A percentile compares a stretch with the other conserved stretches of the same genome.
Evolutionary conservation across 2,329 filamentous ascomycete genomes (phyloP).

Genomic region (Calonectria honghensis): DNA sequence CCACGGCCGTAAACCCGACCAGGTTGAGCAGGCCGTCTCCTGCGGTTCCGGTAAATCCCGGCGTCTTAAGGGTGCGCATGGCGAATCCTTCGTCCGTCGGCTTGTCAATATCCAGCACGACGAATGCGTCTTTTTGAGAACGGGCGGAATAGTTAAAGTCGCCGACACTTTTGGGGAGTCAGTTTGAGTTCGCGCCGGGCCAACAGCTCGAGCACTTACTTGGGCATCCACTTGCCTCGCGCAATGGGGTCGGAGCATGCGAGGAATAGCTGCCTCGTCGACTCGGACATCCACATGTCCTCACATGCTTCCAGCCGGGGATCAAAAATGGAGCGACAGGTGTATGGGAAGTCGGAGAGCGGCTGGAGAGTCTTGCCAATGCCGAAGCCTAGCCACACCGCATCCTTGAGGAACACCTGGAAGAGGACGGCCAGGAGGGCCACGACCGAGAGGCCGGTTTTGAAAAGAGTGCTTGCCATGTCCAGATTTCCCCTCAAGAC

Average conservation of each 20-base stretch:
- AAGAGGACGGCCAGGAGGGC: slow-evolving; percentile 47
- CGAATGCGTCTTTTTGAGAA: slow-evolving; percentile 56
- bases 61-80: slow-evolving; percentile 51
- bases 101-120: slow-evolving; percentile 59
- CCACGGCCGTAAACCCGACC: slow-evolving; percentile 56
- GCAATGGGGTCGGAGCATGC: slow-evolving; percentile 49
- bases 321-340: slow-evolving; percentile 49
- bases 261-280: slow-evolving; percentile 51
- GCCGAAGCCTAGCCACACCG: slow-evolving; percentile 50
- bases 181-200: neutral
- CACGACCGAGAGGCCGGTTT: slow-evolving; percentile 41
- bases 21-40: slow-evolving; percentile 58
- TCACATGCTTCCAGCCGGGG: slow-evolving; percentile 49
- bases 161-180: slow-evolving; percentile 36
- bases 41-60: slow-evolving; percentile 55
- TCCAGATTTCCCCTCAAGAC: neutral
- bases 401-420: slow-evolving; percentile 49
- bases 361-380: slow-evolving; percentile 48
- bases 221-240: slow-evolving; percentile 48
- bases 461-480: slow-evolving; percentile 43
- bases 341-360: slow-evolving; percentile 51
- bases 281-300: slow-evolving; percentile 53
- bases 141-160: slow-evolving; percentile 55
- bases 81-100: slow-evolving; percentile 47
- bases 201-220: slow-evolving; percentile 23